Base-by-base conservation (phyloP, 176 grass and related monocot genomes). In the Triticum dicoccoides region DNA sequence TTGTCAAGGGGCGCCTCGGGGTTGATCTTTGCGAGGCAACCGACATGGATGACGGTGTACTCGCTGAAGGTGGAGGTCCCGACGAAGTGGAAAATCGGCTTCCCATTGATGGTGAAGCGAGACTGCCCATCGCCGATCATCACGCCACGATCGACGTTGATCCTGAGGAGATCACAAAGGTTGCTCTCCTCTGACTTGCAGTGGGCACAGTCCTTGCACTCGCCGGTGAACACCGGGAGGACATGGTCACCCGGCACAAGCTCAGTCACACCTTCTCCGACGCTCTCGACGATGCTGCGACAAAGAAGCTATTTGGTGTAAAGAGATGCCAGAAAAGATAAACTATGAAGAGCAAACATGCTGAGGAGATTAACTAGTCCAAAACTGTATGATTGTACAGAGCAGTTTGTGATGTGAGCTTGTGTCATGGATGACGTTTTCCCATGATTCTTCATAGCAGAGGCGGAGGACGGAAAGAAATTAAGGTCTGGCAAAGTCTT, bases 121-220 rank as follows among this genome's bases (percentile, higher is more conserved):
- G 95, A 76, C 65, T 92, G 52, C 0, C 81, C 88, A 27, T 94
- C 92, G 4, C 82, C 65, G 21, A 94, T 83, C 95, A 94, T 97
- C 78, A 94, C 92, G 3, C 88, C 88, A 0, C 95, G 80, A 81
- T 97, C 95, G 0, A 91, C 87, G 6, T 97, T 91, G 14, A 97
- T 97, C 81, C 95, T 73, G 29, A 97, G 90, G 54, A 97, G 95
- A 69, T 94, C 92, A 63, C 95, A 97, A 90, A 97, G 87, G 82
- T 97, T 97, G 88, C 95, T 97, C 82, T 97, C 95, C 65, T 85
- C 83, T 0, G 95, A 97, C 45, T 92, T 92, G 71, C 95, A 97
- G 78, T 97, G 95, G 0, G 73, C 61, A 63, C 95, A 97, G n/a
- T 97, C 95, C 84, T 94, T 97, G 88, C 95, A 97, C 62, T 97